Conservation (phyloP, 441 rosid species). For the Adansonia gregorii region DNA sequence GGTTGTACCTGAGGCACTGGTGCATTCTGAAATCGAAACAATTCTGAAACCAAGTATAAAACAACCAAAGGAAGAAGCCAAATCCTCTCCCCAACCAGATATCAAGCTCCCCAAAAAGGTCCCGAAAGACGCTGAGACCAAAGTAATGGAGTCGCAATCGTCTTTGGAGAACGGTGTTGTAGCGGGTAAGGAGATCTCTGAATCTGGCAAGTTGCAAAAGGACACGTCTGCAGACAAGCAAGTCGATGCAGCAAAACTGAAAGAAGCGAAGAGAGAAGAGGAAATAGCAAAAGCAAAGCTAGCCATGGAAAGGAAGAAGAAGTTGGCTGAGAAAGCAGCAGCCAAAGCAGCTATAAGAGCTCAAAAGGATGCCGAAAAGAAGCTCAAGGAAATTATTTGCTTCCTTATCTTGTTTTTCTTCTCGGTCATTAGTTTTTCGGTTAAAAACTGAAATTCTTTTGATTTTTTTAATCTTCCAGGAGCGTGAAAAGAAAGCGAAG, state of each 20-base stretch:
- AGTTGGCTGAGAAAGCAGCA: constrained; percentile 83
- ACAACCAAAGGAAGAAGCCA: constrained; percentile 54
- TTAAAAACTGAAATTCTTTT: not conserved
- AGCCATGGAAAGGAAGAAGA: constrained; percentile 95
- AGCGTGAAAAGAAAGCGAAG: constrained; percentile 78
- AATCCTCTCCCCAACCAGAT: constrained; percentile 43
- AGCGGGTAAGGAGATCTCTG: constrained; percentile 45
- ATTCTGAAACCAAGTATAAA: constrained; percentile 48
- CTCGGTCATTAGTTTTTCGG: constrained; percentile 11
- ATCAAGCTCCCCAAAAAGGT: constrained; percentile 40
- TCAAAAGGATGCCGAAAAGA: constrained; percentile 90
- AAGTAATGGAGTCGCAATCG: constrained; percentile 39
- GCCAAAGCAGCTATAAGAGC: constrained; percentile 83
- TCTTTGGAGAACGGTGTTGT: constrained; percentile 37
- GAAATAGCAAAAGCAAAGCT: constrained; percentile 76
- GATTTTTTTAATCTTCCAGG: constrained; percentile 48
- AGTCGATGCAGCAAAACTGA: constrained; percentile 66
- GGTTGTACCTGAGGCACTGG: constrained; percentile 35
- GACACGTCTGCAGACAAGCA: constrained; percentile 40
- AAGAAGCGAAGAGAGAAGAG: constrained; percentile 81
- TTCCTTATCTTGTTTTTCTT: not conserved
- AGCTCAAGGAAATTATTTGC: constrained; percentile 66
- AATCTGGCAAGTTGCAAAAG: constrained; percentile 43
- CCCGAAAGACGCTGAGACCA: constrained; percentile 46
- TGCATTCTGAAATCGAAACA: constrained; percentile 46